Evolutionary conservation across 1,139 yeast species (phyloP).

Genomic region (Nakaseomyces uthaithaninus): DNA sequence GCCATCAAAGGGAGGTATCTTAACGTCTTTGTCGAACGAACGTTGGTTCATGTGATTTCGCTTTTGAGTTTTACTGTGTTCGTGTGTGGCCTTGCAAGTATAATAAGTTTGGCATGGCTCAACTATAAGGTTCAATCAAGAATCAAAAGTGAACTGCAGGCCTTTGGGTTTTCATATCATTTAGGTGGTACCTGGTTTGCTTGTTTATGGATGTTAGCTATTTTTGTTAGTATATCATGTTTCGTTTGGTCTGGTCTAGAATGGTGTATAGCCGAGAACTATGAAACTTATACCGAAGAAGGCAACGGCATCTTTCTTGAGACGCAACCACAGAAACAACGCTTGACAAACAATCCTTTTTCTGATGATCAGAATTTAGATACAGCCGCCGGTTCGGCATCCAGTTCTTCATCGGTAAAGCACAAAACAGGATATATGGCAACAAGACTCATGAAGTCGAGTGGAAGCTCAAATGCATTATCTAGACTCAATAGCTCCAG

Average conservation of each 20-base stretch:
- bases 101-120: conserved; percentile 17
- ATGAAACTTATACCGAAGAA: conserved; percentile 12
- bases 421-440: neutral
- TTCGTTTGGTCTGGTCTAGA: conserved; percentile 30
- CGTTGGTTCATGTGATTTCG: conserved; percentile 23
- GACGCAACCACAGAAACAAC: conserved; percentile 1
- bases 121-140: conserved; percentile 18
- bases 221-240: conserved; percentile 20
- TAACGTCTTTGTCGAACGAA: conserved; percentile 17
- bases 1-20: conserved; percentile 22
- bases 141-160: conserved; percentile 20
- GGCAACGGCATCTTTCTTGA: conserved; percentile 13
- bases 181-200: conserved; percentile 25
- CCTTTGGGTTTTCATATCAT: conserved; percentile 25
- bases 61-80: conserved; percentile 20
- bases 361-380: neutral
- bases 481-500: neutral
- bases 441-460: neutral
- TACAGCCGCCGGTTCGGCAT: neutral
- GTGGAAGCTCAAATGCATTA: neutral
- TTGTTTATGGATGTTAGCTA: conserved; percentile 20
- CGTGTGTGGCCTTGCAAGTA: conserved; percentile 19
- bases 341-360: neutral
- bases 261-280: conserved; percentile 27
- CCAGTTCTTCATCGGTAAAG: neutral